These are phyloP conservation scores for Trypethelium eluteriae DNA, from an alignment of 495 filamentous ascomycete species.

Conservation along the genomic window DNA sequence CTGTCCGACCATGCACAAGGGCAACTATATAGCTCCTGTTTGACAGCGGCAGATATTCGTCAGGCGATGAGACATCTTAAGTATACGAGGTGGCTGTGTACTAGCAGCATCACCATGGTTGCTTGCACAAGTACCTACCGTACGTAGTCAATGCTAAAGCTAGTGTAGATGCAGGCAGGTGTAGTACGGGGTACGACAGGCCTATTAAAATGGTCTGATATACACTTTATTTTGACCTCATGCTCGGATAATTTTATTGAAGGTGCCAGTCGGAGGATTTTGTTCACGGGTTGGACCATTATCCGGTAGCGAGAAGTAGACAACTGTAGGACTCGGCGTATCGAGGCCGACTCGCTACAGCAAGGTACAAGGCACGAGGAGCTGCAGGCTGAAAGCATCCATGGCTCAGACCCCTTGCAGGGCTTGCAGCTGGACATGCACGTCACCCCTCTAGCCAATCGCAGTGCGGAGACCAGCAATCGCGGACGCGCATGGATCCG, in stretches of 20 bases:
- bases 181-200: neutral
- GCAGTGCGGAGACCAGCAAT: neutral
- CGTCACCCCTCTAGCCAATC: neutral
- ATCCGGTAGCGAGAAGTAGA: neutral
- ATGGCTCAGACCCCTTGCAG: slow-evolving; percentile 1
- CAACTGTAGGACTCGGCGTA: neutral
- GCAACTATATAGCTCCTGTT: neutral
- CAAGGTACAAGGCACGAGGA: slow-evolving; percentile 8
- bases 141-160: no score
- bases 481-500: neutral
- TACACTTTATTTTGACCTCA: slow-evolving; percentile 11
- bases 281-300: neutral
- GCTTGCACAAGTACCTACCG: neutral
- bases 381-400: neutral
- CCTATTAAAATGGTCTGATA: neutral
- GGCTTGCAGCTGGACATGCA: neutral
- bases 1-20: neutral
- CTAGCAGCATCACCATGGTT: neutral
- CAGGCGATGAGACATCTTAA: neutral
- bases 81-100: neutral
- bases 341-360: neutral
- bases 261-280: neutral
- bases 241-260: neutral
- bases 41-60: neutral
- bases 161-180: no score